Percentiles rank a stretch among this genome's conserved stretches.
Conservation (phyloP, 1,139 yeast genomes). For the Candida buenavistaensis region DNA sequence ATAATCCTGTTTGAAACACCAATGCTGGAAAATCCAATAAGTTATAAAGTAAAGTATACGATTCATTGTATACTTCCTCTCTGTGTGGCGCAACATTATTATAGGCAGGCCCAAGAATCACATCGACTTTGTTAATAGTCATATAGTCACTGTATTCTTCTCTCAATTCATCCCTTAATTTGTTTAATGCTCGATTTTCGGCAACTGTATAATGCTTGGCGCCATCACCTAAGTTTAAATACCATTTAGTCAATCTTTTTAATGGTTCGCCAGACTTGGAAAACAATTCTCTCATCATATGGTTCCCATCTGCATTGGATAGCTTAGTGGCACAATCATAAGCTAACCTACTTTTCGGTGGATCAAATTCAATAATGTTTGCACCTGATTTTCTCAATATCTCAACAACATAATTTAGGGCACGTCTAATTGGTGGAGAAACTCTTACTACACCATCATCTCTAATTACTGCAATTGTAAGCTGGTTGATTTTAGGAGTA, state of each 20-base stretch:
- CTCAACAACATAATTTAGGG: conserved; percentile 25
- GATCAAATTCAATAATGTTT: conserved; percentile 44
- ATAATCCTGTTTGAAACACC: conserved; percentile 60
- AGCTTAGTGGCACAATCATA: conserved; percentile 49
- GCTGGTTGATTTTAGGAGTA: conserved; percentile 38
- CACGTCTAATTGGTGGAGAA: conserved; percentile 59
- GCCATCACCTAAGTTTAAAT: conserved; percentile 59
- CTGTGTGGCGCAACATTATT: conserved; percentile 72
- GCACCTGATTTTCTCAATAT: conserved; percentile 34
- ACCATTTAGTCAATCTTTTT: conserved; percentile 60
- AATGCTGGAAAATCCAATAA: conserved; percentile 63
- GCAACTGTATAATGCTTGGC: conserved; percentile 39
- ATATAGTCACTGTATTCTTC: conserved; percentile 54
- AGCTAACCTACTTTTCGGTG: conserved; percentile 51
- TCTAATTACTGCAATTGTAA: conserved; percentile 40
- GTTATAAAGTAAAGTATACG: conserved; percentile 70
- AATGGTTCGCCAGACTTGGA: conserved; percentile 66
- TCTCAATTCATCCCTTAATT: conserved; percentile 53
- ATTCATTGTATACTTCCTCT: conserved; percentile 69
- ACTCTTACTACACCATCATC: conserved; percentile 40
- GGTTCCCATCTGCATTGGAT: conserved; percentile 63
- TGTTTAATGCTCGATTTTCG: conserved; percentile 51
- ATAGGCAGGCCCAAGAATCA: conserved; percentile 66
- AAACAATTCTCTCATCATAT: conserved; percentile 49
- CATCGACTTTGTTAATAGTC: conserved; percentile 59